phyloP scores from a whole-genome alignment of 1,284 basidiomycete species.

The Inonotus obliquus region DNA sequence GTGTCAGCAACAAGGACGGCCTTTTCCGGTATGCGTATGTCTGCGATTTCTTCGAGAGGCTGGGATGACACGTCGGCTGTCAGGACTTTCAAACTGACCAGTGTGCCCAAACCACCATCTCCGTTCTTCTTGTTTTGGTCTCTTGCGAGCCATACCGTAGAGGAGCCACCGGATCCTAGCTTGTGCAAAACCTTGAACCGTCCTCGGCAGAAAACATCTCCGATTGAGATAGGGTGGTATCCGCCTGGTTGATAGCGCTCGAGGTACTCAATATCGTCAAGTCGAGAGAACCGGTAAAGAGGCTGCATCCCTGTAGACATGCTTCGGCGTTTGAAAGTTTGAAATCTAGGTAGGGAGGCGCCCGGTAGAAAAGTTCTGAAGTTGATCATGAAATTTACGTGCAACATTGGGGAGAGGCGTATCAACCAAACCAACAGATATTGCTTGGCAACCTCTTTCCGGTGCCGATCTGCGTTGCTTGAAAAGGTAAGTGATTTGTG shows the following conservation, averaged over 20 bases:
- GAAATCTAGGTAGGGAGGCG: background rate
- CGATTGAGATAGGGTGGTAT: background rate
- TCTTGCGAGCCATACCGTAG: background rate
- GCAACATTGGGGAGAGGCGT: too few relatives aligned
- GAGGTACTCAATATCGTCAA: background rate
- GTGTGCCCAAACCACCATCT: background rate
- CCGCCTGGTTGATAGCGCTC: background rate
- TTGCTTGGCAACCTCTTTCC: too few relatives aligned
- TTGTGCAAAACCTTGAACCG: background rate
- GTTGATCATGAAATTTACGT: too few relatives aligned
- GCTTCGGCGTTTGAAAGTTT: background rate
- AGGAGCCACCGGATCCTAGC: background rate
- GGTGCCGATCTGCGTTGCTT: too few relatives aligned
- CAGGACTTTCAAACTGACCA: background rate
- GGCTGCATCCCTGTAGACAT: background rate
- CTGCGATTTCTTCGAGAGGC: background rate
- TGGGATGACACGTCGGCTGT: background rate
- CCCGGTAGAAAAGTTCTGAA: background rate
- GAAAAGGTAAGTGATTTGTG: too few relatives aligned
- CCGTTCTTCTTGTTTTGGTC: background rate
- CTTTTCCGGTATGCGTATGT: background rate
- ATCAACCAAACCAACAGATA: too few relatives aligned
- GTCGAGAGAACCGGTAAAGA: background rate
- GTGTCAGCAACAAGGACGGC: background rate
- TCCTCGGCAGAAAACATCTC: background rate